These are phyloP conservation scores for Suhomyces faveliae DNA, from an alignment of 805 yeast species.

Conservation along the genomic window DNA sequence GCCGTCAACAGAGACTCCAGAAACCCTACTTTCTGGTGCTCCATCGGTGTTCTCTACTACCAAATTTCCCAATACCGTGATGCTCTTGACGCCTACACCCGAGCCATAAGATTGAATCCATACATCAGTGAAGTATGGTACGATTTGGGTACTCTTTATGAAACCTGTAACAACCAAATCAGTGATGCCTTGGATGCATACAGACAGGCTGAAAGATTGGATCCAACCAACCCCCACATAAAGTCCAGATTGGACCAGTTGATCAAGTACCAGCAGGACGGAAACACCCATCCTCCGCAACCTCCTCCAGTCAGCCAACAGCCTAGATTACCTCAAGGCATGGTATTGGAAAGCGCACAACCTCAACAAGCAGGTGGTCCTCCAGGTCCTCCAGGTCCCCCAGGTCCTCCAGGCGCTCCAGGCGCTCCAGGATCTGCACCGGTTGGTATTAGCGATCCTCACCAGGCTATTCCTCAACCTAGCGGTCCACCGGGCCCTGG, in stretches of 20 bases:
- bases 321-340: constrained; percentile 60
- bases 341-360: constrained; percentile 53
- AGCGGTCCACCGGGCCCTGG: constrained; percentile 2
- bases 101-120: constrained; percentile 94
- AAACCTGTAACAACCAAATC: constrained; percentile 94
- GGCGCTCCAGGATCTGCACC: constrained; percentile 12
- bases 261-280: constrained; percentile 67
- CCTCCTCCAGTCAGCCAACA: constrained; percentile 69
- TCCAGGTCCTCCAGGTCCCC: constrained; percentile 4
- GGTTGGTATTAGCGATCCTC: not conserved
- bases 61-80: constrained; percentile 95
- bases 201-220: constrained; percentile 92
- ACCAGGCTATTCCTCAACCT: not conserved
- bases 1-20: constrained; percentile 96
- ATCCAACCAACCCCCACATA: constrained; percentile 92
- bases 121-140: constrained; percentile 98
- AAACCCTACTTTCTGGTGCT: constrained; percentile 98
- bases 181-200: constrained; percentile 96
- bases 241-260: constrained; percentile 89
- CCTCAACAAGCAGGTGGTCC: constrained; percentile 13
- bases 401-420: constrained; percentile 13
- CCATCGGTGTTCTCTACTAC: constrained; percentile 92
- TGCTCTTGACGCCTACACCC: constrained; percentile 94
- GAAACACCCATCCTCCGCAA: constrained; percentile 60
- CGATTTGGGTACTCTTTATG: constrained; percentile 94